phyloP scores from a whole-genome alignment of 345 rosid species.

The Raphanus raphanistrum region DNA sequence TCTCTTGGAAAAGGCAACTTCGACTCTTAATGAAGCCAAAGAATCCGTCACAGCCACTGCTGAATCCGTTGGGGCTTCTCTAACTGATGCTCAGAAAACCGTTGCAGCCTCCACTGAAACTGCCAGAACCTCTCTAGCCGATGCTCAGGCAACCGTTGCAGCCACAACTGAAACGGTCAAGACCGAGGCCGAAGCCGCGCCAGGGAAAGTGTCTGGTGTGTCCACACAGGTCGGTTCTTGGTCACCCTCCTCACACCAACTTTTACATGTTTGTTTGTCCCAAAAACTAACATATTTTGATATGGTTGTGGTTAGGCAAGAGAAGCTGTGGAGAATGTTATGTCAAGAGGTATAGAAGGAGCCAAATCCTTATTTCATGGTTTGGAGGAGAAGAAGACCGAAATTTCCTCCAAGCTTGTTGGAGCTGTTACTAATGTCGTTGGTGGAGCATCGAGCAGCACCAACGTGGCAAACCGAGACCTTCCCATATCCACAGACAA shows the following conservation, averaged over 20 bases:
- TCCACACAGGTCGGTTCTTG: slow-evolving; percentile 28
- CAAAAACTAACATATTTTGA: neutral
- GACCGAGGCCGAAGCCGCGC: slow-evolving; percentile 22
- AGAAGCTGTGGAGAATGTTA: slow-evolving; percentile 25
- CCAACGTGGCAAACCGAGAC: slow-evolving; percentile 28
- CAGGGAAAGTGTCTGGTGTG: slow-evolving; percentile 20
- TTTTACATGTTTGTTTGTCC: neutral
- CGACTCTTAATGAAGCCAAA: slow-evolving; percentile 29
- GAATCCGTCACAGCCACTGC: slow-evolving; percentile 25
- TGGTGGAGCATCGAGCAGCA: slow-evolving; percentile 36
- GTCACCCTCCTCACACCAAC: neutral
- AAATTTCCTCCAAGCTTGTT: slow-evolving; percentile 34
- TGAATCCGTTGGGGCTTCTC: slow-evolving; percentile 20
- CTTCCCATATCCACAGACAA: slow-evolving; percentile 38
- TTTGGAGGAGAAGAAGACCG: slow-evolving; percentile 28
- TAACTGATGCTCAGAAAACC: slow-evolving; percentile 28
- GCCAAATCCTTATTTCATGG: slow-evolving; percentile 16
- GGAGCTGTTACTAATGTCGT: slow-evolving; percentile 26
- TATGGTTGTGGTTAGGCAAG: slow-evolving; percentile 29
- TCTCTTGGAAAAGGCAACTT: slow-evolving; percentile 26
- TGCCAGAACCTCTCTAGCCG: neutral
- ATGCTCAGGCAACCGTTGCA: slow-evolving; percentile 9
- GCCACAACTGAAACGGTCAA: slow-evolving; percentile 30
- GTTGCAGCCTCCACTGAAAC: slow-evolving; percentile 25
- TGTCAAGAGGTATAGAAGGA: slow-evolving; percentile 37